Percentiles rank a stretch among this genome's conserved stretches.
Evolutionary conservation across 108 stramenopile species (phyloP).

Genomic region (Chaetoceros muelleri): DNA sequence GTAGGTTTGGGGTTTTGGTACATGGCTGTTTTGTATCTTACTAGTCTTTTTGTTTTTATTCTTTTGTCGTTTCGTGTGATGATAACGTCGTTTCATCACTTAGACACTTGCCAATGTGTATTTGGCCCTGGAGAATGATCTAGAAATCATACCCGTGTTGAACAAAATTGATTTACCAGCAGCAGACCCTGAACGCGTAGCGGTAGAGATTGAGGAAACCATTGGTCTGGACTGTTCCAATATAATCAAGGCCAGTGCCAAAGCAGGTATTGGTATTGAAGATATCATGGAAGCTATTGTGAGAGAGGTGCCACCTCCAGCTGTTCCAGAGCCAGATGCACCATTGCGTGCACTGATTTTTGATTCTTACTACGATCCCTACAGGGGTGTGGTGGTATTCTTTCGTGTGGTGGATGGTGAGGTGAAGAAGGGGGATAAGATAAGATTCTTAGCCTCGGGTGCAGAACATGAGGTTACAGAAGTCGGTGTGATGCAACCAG

Average conservation of each 20-base stretch:
- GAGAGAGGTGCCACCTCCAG: conserved; percentile 77
- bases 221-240: conserved; percentile 89
- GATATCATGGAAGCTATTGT: conserved; percentile 94
- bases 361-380: conserved; percentile 94
- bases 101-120: conserved; percentile 96
- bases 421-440: conserved; percentile 68
- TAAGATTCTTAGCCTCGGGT: conserved; percentile 54
- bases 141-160: conserved; percentile 96
- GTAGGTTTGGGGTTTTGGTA: neutral
- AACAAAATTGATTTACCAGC: conserved; percentile 99
- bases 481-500: conserved; percentile 88
- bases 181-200: conserved; percentile 93
- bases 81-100: neutral
- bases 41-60: neutral
- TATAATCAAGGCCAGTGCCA: conserved; percentile 82
- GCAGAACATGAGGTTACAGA: conserved; percentile 88
- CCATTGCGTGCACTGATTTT: conserved; percentile 91
- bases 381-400: conserved; percentile 91
- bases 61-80: conserved; percentile 3
- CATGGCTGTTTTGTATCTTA: neutral
- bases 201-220: conserved; percentile 87
- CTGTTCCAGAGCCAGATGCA: conserved; percentile 32
- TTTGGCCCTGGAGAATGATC: conserved; percentile 91
- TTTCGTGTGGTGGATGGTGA: conserved; percentile 93
- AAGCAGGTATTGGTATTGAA: conserved; percentile 87